Evolutionary conservation across 2,329 filamentous ascomycete species (phyloP).

Genomic region (Phyllosticta citriasiana): DNA sequence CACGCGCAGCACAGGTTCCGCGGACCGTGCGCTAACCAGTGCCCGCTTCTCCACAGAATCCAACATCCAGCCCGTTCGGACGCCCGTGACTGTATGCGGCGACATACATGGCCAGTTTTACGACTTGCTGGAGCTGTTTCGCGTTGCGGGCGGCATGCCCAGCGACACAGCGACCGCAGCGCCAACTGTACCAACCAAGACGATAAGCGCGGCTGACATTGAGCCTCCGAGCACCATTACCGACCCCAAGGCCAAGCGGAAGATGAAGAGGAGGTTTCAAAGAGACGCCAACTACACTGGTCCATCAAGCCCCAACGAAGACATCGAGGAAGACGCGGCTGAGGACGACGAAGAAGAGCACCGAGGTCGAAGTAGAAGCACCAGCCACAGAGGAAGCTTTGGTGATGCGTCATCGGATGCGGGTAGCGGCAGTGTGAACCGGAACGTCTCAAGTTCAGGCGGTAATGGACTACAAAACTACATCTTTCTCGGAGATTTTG

Average conservation of each 20-base stretch:
- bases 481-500: slow-evolving; percentile 63
- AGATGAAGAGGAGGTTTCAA: slow-evolving; percentile 55
- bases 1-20: neutral
- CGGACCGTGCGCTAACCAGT: neutral
- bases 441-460: slow-evolving; percentile 28
- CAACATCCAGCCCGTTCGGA: slow-evolving; percentile 96
- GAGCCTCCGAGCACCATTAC: slow-evolving; percentile 85
- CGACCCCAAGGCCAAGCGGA: slow-evolving; percentile 76
- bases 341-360: slow-evolving; percentile 40
- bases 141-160: slow-evolving; percentile 93
- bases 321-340: slow-evolving; percentile 39
- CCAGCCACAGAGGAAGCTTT: slow-evolving; percentile 27
- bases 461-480: slow-evolving; percentile 57
- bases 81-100: slow-evolving; percentile 92
- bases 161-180: slow-evolving; percentile 60
- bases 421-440: slow-evolving; percentile 22
- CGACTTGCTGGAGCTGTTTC: slow-evolving; percentile 91
- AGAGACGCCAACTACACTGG: slow-evolving; percentile 44
- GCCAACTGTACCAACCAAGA: slow-evolving; percentile 55
- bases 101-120: slow-evolving; percentile 99
- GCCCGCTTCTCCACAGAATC: slow-evolving; percentile 53
- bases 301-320: slow-evolving; percentile 38
- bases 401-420: slow-evolving; percentile 33
- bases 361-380: slow-evolving; percentile 35
- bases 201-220: slow-evolving; percentile 84